Evolutionary conservation across 2,329 filamentous ascomycete genomes (phyloP).

Genomic region (Cladosporium sp.): DNA sequence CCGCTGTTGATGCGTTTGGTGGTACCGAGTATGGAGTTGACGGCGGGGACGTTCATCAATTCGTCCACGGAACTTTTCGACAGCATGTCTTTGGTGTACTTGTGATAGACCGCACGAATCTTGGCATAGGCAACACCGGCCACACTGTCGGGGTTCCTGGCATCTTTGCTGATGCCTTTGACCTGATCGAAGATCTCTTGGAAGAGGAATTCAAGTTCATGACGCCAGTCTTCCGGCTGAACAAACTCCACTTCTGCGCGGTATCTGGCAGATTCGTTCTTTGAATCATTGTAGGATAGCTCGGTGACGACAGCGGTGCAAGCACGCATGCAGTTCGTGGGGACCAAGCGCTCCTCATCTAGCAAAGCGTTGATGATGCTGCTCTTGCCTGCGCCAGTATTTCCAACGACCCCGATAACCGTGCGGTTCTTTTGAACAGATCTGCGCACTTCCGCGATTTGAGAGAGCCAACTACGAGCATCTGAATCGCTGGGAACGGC

Average conservation of each 20-base stretch:
- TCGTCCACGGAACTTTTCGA: slow-evolving; percentile 32
- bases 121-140: slow-evolving; percentile 48
- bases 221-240: slow-evolving; percentile 46
- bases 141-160: slow-evolving; percentile 41
- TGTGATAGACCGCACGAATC: slow-evolving; percentile 46
- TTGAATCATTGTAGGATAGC: slow-evolving; percentile 51
- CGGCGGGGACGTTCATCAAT: slow-evolving; percentile 39
- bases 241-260: slow-evolving; percentile 57
- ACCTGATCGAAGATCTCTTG: slow-evolving; percentile 43
- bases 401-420: slow-evolving; percentile 57
- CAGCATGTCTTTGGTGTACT: slow-evolving; percentile 38
- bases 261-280: slow-evolving; percentile 40
- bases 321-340: slow-evolving; percentile 56
- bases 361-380: slow-evolving; percentile 60
- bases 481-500: slow-evolving; percentile 26
- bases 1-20: slow-evolving; percentile 37
- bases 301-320: slow-evolving; percentile 60
- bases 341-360: slow-evolving; percentile 54
- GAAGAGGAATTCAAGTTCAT: slow-evolving; percentile 47
- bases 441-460: slow-evolving; percentile 39
- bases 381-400: slow-evolving; percentile 59
- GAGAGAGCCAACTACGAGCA: slow-evolving; percentile 36
- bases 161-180: slow-evolving; percentile 36
- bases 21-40: slow-evolving; percentile 44
- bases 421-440: slow-evolving; percentile 38